phyloP scores from a whole-genome alignment of 805 yeast species.

The Lipomyces lipofer region DNA sequence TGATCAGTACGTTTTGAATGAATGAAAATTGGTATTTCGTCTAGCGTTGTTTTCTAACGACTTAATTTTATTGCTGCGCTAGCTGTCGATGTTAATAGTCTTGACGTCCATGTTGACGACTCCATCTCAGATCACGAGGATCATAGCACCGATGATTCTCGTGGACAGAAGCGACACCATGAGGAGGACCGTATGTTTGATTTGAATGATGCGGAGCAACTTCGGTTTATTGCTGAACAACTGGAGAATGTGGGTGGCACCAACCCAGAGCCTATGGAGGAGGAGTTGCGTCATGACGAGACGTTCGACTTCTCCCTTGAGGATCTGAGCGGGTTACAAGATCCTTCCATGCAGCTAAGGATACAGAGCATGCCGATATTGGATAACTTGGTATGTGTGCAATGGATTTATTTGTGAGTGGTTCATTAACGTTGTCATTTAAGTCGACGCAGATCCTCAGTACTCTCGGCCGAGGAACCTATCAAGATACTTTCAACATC shows the following conservation, averaged over 20 bases:
- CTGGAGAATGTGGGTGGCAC: slow-evolving; percentile 46
- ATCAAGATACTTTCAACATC: slow-evolving; percentile 69
- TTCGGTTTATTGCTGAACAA: slow-evolving; percentile 36
- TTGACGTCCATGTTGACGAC: slow-evolving; percentile 4
- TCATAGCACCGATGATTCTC: background rate
- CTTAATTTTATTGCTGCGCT: background rate
- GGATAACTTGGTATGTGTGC: slow-evolving; percentile 59
- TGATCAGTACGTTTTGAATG: background rate
- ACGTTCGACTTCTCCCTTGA: slow-evolving; percentile 11
- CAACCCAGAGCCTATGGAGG: slow-evolving; percentile 12
- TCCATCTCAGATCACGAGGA: background rate
- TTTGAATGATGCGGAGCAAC: slow-evolving; percentile 36
- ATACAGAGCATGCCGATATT: slow-evolving; percentile 56
- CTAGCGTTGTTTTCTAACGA: background rate
- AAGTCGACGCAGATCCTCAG: slow-evolving; percentile 74
- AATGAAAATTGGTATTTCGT: too few species aligned
- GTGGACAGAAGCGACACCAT: background rate
- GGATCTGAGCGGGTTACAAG: slow-evolving; percentile 10
- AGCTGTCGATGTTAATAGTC: slow-evolving; percentile 6
- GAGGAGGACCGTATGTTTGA: slow-evolving; percentile 17
- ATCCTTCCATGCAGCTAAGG: slow-evolving; percentile 21
- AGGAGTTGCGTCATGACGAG: slow-evolving; percentile 4
- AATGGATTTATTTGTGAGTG: background rate
- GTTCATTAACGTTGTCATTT: background rate
- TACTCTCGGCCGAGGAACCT: slow-evolving; percentile 69